Percentiles rank a stretch among this genome's conserved stretches.
Evolutionary conservation across 805 yeast genomes (phyloP).

Genomic region (Zygotorulaspora florentina): DNA sequence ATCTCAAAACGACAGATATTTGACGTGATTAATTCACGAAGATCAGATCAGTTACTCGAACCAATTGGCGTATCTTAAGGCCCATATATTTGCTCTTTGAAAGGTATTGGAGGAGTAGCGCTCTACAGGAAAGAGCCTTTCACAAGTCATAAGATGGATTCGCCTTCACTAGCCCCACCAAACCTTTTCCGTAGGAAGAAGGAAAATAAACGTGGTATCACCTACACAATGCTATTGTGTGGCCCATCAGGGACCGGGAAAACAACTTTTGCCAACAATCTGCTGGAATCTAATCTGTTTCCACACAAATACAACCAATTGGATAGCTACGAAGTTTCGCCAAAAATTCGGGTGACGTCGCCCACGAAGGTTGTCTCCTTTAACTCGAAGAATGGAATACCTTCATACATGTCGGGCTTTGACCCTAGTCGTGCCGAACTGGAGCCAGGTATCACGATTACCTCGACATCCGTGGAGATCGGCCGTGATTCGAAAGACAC

Average conservation of each 20-base stretch:
- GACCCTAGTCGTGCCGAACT: slow-evolving; percentile 55
- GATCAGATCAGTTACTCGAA: background rate
- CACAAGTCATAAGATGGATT: slow-evolving; percentile 2
- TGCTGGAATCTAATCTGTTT: slow-evolving; percentile 58
- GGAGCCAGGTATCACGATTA: slow-evolving; percentile 74
- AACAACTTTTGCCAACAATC: slow-evolving; percentile 66
- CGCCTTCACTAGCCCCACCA: slow-evolving; percentile 19
- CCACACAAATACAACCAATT: slow-evolving; percentile 52
- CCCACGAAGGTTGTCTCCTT: slow-evolving; percentile 46
- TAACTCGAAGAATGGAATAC: slow-evolving; percentile 58
- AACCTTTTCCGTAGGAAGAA: slow-evolving; percentile 47
- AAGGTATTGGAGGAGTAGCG: background rate
- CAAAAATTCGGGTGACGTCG: slow-evolving; percentile 25
- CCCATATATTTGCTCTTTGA: background rate
- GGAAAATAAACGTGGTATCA: slow-evolving; percentile 68
- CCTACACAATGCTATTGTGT: slow-evolving; percentile 67
- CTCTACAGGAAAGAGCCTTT: no score
- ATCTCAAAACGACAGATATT: background rate
- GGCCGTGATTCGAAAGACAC: slow-evolving; percentile 15
- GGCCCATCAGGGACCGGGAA: slow-evolving; percentile 78
- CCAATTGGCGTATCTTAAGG: background rate
- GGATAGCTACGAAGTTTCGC: slow-evolving; percentile 21
- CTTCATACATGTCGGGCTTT: slow-evolving; percentile 55
- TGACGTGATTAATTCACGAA: background rate
- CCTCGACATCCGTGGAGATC: slow-evolving; percentile 38